A percentile compares a stretch with the other conserved stretches of the same genome.
phyloP scores from a whole-genome alignment of 257 asterid genomes.

The Solanum infundibuliforme region DNA sequence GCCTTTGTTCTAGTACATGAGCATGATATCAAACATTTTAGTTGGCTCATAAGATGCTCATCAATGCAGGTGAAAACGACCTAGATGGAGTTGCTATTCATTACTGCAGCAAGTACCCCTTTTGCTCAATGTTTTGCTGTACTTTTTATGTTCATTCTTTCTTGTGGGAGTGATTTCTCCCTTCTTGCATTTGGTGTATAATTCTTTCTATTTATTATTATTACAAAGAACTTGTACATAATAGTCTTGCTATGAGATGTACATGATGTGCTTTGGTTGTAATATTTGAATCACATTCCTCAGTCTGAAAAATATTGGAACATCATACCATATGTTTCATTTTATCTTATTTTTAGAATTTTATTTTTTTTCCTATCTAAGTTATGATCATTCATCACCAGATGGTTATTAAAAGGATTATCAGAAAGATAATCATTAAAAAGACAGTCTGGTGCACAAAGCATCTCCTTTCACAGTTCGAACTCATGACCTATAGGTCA shows the following conservation, averaged over 20 bases:
- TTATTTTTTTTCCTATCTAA: not conserved
- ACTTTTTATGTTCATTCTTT: not conserved
- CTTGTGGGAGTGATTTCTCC: not conserved
- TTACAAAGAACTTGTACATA: not conserved
- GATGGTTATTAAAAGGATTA: not conserved
- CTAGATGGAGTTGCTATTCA: not conserved
- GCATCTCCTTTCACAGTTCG: too few species aligned
- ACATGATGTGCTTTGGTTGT: not conserved
- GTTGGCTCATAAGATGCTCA: not conserved
- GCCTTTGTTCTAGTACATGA: not conserved
- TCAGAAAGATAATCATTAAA: not conserved
- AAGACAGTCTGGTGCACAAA: too few species aligned
- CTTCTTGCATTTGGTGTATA: not conserved
- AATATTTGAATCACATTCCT: not conserved
- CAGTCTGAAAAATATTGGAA: not conserved
- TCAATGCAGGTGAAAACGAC: not conserved
- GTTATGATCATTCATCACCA: not conserved
- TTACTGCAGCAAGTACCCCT: not conserved
- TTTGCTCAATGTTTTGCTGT: not conserved
- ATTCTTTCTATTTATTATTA: not conserved
- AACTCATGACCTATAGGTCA: too few species aligned
- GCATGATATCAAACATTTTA: not conserved
- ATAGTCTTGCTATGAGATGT: not conserved
- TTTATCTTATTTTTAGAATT: not conserved
- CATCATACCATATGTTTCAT: not conserved